These are phyloP conservation scores for Samsoniella hepiali DNA, from an alignment of 2,329 filamentous ascomycete genomes.

Conservation along the genomic window DNA sequence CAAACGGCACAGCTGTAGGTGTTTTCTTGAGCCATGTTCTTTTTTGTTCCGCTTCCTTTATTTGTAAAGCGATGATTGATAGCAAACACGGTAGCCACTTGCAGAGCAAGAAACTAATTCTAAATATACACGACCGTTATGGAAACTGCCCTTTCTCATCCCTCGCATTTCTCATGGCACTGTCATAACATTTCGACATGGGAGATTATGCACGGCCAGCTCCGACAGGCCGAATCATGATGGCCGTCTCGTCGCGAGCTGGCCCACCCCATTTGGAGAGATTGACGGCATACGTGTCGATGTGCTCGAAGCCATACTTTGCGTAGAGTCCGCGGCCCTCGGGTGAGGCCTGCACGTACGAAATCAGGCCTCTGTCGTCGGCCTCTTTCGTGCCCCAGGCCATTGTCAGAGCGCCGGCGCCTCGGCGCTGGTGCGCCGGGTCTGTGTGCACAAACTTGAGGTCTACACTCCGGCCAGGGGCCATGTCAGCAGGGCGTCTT, in stretches of 20 bases:
- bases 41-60: background rate
- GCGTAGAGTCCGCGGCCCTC: background rate
- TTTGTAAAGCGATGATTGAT: background rate
- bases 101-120: background rate
- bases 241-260: background rate
- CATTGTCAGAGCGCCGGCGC: background rate
- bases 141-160: too few species aligned
- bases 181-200: too few species aligned
- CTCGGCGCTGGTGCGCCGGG: background rate
- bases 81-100: background rate
- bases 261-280: background rate
- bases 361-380: background rate
- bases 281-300: background rate
- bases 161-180: too few species aligned
- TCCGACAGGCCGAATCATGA: background rate
- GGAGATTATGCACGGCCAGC: background rate
- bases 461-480: background rate
- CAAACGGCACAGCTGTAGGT: background rate
- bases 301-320: slow-evolving; percentile 3
- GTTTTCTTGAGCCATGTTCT: background rate
- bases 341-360: background rate
- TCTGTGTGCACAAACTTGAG: slow-evolving; percentile 7
- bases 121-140: background rate
- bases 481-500: background rate
- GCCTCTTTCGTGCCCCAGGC: background rate